These are phyloP conservation scores for Ophiocordyceps polyrhachis-furcata DNA, from an alignment of 2,329 filamentous ascomycete species.

Conservation along the genomic window DNA sequence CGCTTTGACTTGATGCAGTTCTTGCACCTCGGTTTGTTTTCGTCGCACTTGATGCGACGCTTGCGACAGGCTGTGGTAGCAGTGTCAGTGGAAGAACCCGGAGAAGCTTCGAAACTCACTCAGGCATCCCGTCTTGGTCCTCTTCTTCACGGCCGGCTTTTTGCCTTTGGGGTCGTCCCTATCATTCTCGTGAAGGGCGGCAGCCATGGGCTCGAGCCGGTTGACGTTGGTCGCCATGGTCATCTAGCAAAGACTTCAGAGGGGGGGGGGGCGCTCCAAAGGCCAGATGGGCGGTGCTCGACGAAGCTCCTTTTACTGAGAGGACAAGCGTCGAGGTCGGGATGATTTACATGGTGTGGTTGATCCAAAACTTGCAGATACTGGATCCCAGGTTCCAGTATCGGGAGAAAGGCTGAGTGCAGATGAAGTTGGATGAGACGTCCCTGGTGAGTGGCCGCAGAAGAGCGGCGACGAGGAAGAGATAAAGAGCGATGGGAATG, in stretches of 20 bases:
- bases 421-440: background rate
- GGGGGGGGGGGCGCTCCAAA: background rate
- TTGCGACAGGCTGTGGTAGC: constrained; percentile 58
- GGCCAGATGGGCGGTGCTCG: background rate
- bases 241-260: background rate
- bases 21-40: constrained; percentile 63
- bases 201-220: constrained; percentile 11
- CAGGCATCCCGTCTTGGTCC: constrained; percentile 84
- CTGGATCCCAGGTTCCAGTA: background rate
- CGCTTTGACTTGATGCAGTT: constrained; percentile 81
- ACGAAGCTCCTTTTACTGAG: background rate
- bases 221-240: constrained; percentile 3
- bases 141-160: constrained; percentile 36
- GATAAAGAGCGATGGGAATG: constrained; percentile 4
- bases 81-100: background rate
- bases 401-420: background rate
- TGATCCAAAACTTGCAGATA: background rate
- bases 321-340: background rate
- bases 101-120: constrained; percentile 40
- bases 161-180: constrained; percentile 25
- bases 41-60: constrained; percentile 92
- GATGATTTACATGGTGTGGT: constrained; percentile 5
- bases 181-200: constrained; percentile 15
- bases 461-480: background rate
- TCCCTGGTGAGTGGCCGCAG: background rate